Evolutionary conservation across 2,329 filamentous ascomycete genomes (phyloP).

Genomic region (Epichloe uncinata): DNA sequence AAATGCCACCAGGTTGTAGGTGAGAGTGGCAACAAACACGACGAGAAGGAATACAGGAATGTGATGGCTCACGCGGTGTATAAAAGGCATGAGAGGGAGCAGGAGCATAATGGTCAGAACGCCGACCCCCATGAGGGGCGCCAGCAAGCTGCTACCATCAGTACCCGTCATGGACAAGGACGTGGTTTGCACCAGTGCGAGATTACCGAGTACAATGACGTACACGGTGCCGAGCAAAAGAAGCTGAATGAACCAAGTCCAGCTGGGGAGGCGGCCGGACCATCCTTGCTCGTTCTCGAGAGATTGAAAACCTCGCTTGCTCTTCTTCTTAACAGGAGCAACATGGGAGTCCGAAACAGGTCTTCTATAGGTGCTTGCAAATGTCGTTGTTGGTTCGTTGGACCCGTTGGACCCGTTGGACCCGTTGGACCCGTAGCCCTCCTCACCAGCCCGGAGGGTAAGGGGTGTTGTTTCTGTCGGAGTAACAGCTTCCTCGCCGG

Average conservation of each 20-base stretch:
- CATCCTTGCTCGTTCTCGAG: constrained; percentile 72
- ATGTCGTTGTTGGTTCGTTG: constrained; percentile 31
- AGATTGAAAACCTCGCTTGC: constrained; percentile 18
- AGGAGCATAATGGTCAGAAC: constrained; percentile 57
- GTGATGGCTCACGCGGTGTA: constrained; percentile 76
- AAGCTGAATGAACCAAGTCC: constrained; percentile 82
- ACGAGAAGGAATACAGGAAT: constrained; percentile 64
- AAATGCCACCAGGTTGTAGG: constrained; percentile 79
- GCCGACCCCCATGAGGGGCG: constrained; percentile 59
- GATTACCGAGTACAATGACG: constrained; percentile 63
- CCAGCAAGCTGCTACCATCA: constrained; percentile 62
- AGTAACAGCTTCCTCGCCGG: constrained; percentile 14
- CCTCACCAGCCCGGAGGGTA: constrained; percentile 31
- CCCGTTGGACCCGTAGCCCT: constrained; percentile 20
- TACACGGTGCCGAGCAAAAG: constrained; percentile 66
- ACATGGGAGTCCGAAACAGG: constrained; percentile 23
- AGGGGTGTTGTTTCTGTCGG: constrained; percentile 43
- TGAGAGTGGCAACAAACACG: constrained; percentile 59
- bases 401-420: constrained; percentile 16
- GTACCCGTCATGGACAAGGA: constrained; percentile 68
- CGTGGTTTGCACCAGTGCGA: constrained; percentile 58
- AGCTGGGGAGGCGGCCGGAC: constrained; percentile 66
- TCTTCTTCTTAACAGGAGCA: constrained; percentile 9
- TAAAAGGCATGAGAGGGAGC: constrained; percentile 66
- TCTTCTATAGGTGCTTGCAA: constrained; percentile 42